phyloP scores from a whole-genome alignment of 2,329 filamentous ascomycete genomes.

The Paracorniculantispora psalliotae region DNA sequence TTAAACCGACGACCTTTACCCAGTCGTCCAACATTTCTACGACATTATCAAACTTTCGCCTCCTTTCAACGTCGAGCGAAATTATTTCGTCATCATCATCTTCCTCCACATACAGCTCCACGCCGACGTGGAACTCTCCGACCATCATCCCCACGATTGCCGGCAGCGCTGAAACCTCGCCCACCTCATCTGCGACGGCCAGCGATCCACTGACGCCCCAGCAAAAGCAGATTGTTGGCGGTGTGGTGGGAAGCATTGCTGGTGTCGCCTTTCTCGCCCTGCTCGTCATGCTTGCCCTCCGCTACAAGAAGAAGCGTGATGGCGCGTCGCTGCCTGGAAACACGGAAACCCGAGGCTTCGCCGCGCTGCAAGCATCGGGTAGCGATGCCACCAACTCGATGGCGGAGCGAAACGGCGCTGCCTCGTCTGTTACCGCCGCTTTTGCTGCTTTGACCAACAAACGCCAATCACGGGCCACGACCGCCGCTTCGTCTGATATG shows the following conservation, averaged over 20 bases:
- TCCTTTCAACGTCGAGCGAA: neutral
- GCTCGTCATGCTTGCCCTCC: conserved; percentile 47
- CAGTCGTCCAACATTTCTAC: neutral
- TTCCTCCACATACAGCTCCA: conserved; percentile 4
- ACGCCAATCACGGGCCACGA: conserved; percentile 19
- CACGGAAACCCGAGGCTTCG: conserved; percentile 23
- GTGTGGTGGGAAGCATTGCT: conserved; percentile 54
- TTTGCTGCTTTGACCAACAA: conserved; percentile 43
- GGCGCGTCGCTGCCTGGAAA: conserved; percentile 18
- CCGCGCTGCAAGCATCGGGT: conserved; percentile 19
- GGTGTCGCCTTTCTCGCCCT: conserved; percentile 53
- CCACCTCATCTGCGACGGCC: conserved; percentile 13
- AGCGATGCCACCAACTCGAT: conserved; percentile 29
- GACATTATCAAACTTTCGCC: neutral
- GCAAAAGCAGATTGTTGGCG: conserved; percentile 45
- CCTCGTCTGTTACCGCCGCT: conserved; percentile 41
- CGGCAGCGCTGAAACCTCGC: conserved; percentile 17
- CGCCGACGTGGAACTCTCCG: conserved; percentile 14
- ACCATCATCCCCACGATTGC: conserved; percentile 20
- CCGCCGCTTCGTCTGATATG: conserved; percentile 6
- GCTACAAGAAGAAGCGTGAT: conserved; percentile 49
- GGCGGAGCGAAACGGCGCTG: conserved; percentile 37
- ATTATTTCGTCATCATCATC: neutral
- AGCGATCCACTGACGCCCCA: conserved; percentile 25
- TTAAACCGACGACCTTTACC: neutral